Percentiles rank a stretch among this genome's conserved stretches.
These are phyloP conservation scores for Lachnellula arida DNA, from an alignment of 2,329 filamentous ascomycete genomes.

Conservation along the genomic window DNA sequence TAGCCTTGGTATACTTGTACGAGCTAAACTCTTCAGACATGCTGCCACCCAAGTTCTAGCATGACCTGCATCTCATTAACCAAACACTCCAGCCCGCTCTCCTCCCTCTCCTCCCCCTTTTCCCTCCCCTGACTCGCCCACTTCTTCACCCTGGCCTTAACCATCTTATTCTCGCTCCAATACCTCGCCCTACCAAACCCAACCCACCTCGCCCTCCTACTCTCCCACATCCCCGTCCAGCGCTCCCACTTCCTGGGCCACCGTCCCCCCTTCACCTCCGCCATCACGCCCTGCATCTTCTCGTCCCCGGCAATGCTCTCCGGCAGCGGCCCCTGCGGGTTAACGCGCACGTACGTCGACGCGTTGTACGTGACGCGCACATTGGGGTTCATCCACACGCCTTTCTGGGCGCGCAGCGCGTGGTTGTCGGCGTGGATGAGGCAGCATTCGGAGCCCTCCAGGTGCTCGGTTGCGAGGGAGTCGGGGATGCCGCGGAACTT, in stretches of 20 bases:
- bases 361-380: conserved; percentile 63
- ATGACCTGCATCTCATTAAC: conserved; percentile 60
- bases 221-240: conserved; percentile 53
- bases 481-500: conserved; percentile 62
- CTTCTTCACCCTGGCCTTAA: conserved; percentile 17
- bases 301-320: conserved; percentile 16
- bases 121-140: conserved; percentile 31
- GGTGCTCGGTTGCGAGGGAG: conserved; percentile 54
- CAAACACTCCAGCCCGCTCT: conserved; percentile 48
- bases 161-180: conserved; percentile 20
- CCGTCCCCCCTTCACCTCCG: conserved; percentile 1
- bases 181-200: conserved; percentile 35
- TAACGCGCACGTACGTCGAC: conserved; percentile 47
- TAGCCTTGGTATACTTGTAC: background rate
- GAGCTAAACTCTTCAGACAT: conserved; percentile 31
- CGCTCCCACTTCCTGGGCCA: conserved; percentile 36
- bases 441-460: conserved; percentile 78
- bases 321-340: conserved; percentile 20
- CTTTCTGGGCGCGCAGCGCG: conserved; percentile 32
- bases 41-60: conserved; percentile 53
- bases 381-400: conserved; percentile 65
- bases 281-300: conserved; percentile 12
- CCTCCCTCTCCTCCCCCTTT: conserved; percentile 32
- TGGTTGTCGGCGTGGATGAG: conserved; percentile 70
- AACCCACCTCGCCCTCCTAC: conserved; percentile 43